Evolutionary conservation across 352 stramenopile genomes (phyloP).

Genomic region (Aphanomyces invadans): DNA sequence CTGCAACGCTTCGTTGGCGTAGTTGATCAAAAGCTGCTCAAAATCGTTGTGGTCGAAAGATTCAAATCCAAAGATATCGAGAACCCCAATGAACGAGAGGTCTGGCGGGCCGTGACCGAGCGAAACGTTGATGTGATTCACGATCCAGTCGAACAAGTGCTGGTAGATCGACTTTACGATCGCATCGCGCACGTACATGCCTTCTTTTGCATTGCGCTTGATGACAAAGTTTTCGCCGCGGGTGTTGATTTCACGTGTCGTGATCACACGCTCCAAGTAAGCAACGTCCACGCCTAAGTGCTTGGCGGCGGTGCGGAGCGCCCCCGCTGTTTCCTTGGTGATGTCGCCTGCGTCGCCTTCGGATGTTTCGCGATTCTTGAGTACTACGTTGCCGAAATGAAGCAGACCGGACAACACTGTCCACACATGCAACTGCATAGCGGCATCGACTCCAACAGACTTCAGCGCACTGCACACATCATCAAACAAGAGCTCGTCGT

Average conservation of each 20-base stretch:
- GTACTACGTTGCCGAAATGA: slow-evolving; percentile 71
- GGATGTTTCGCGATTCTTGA: slow-evolving; percentile 69
- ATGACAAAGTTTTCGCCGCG: slow-evolving; percentile 77
- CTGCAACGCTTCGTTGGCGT: slow-evolving; percentile 83
- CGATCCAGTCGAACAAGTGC: slow-evolving; percentile 79
- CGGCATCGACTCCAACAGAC: slow-evolving; percentile 62
- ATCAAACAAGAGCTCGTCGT: slow-evolving; percentile 83
- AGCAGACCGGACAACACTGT: slow-evolving; percentile 65
- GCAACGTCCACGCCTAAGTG: slow-evolving; percentile 63
- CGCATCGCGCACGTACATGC: slow-evolving; percentile 81
- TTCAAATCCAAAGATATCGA: slow-evolving; percentile 98
- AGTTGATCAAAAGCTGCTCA: slow-evolving; percentile 87
- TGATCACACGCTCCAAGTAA: slow-evolving; percentile 65
- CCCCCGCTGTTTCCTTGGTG: slow-evolving; percentile 37
- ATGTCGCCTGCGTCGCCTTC: slow-evolving; percentile 73
- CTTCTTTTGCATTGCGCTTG: slow-evolving; percentile 65
- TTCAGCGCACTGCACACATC: slow-evolving; percentile 68
- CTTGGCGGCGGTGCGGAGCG: slow-evolving; percentile 32
- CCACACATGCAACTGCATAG: slow-evolving; percentile 69
- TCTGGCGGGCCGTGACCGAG: slow-evolving; percentile 65
- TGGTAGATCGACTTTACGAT: slow-evolving; percentile 93
- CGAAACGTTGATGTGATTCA: slow-evolving; percentile 75
- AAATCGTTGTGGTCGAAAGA: slow-evolving; percentile 92
- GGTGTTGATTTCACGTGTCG: slow-evolving; percentile 67
- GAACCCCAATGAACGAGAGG: slow-evolving; percentile 86